Evolutionary conservation across 805 yeast species (phyloP).

Genomic region (Barnettozyma vustinii): DNA sequence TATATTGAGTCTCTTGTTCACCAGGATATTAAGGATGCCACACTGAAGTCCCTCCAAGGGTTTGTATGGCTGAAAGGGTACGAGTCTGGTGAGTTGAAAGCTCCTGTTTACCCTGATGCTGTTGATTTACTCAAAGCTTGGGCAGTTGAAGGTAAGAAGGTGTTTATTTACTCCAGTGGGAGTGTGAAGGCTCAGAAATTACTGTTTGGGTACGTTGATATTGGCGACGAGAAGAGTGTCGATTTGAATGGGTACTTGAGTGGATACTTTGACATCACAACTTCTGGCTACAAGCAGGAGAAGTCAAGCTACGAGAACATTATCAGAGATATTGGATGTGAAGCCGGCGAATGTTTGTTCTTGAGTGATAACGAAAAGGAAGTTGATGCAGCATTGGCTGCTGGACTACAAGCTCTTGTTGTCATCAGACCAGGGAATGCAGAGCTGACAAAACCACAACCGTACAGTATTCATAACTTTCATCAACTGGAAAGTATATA

Average conservation of each 20-base stretch:
- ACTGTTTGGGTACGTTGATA: conserved; percentile 59
- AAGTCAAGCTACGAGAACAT: conserved; percentile 55
- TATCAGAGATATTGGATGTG: conserved; percentile 32
- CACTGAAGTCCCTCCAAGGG: conserved; percentile 77
- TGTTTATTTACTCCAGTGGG: conserved; percentile 86
- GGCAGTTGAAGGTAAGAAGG: conserved; percentile 25
- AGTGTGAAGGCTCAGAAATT: conserved; percentile 82
- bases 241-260: conserved; percentile 50
- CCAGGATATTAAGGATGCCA: conserved; percentile 71
- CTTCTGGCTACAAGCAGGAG: conserved; percentile 70
- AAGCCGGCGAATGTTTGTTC: conserved; percentile 43
- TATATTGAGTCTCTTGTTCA: conserved; percentile 56
- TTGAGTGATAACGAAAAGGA: conserved; percentile 79
- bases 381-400: conserved; percentile 64
- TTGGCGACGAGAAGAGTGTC: conserved; percentile 27
- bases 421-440: conserved; percentile 77
- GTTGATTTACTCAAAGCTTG: conserved; percentile 46
- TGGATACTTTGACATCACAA: conserved; percentile 82
- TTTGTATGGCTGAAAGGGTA: conserved; percentile 79
- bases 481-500: conserved; percentile 18
- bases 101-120: conserved; percentile 77
- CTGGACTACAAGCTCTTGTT: conserved; percentile 54
- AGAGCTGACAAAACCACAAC: conserved; percentile 31
- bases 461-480: conserved; percentile 28
- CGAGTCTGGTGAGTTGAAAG: conserved; percentile 63